These are phyloP conservation scores for Drechslerella coelobrocha DNA, from an alignment of 2,329 filamentous ascomycete genomes.

Conservation along the genomic window DNA sequence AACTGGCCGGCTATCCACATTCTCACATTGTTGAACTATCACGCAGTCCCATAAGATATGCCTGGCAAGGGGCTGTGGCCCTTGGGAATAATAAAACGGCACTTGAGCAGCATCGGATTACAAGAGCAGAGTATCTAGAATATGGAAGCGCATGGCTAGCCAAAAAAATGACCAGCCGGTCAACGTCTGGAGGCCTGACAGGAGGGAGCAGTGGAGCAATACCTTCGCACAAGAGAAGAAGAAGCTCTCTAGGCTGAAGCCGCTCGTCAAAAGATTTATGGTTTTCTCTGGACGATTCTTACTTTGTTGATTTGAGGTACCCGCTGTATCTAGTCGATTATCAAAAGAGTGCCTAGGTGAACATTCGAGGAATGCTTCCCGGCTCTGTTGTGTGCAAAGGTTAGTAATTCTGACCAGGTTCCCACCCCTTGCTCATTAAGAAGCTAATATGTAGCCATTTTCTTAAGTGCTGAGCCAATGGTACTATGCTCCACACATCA, in stretches of 20 bases:
- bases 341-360: no score
- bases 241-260: slow-evolving; percentile 31
- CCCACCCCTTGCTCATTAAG: no score
- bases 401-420: no score
- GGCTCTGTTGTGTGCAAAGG: no score
- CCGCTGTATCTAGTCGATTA: no score
- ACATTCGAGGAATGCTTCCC: no score
- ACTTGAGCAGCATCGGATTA: slow-evolving; percentile 74
- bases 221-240: slow-evolving; percentile 32
- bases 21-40: neutral
- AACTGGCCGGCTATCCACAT: slow-evolving; percentile 15
- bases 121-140: slow-evolving; percentile 88
- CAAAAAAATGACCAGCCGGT: slow-evolving; percentile 68
- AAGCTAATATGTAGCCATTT: no score
- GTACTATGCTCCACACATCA: no score
- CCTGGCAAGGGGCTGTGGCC: slow-evolving; percentile 83
- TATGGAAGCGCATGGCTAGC: slow-evolving; percentile 77
- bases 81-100: slow-evolving; percentile 73
- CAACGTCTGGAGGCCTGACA: slow-evolving; percentile 5
- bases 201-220: slow-evolving; percentile 5
- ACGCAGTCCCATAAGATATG: slow-evolving; percentile 73
- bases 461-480: no score
- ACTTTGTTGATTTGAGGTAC: no score
- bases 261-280: neutral
- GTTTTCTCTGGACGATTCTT: no score